Base-by-base conservation (phyloP, 73 alveolate genomes). In the Paramecium biaurelia region DNA sequence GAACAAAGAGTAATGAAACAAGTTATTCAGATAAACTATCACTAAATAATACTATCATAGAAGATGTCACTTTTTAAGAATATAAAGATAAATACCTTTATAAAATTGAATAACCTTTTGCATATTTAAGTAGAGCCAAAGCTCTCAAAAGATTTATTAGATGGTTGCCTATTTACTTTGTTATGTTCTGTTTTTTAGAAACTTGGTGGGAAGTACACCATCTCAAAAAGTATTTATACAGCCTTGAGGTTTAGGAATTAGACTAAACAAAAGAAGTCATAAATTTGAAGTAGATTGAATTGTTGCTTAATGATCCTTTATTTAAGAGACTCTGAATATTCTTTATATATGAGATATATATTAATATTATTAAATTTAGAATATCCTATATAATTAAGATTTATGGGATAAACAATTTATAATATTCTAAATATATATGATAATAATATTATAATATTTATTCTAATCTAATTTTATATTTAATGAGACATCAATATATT, bases 71-170 rank as follows among this genome's bases (percentile, higher is more conserved):
- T 26, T 86, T 86, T 38, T 53, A 86, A 57, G 93, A 86, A 32
- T 86, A 86, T 9, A 86, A 86, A 20, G 93, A 59, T 30, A 86
- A 86, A 8, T 58, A 86, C 34, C 85, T 86, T 1, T 86, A 56
- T 70, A 86, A 86, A 59, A 43, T 86, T 57, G 93, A 86, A 86
- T 24, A 86, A 86, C 72, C 79, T 26, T 58, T 86, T 28, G 93
- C 57, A 6, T 23, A 49, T 26, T 57, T 86, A 15, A 76, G 67
- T 20, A 34, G 56, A n/a, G 41, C 35, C 10, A 35, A 59, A 76
- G 37, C 56, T 18, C 18, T 86, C 1, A 70, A 76, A 35, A 24
- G 68, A 30, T 57, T 86, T 30, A 11, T 86, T 10, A 49, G 93
- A 0, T 20, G 76, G 57, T 12, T 86, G 6, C 93, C 93, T 57